Evolutionary conservation across 352 stramenopile genomes (phyloP).

Genomic region (Phytopythium aichiense): DNA sequence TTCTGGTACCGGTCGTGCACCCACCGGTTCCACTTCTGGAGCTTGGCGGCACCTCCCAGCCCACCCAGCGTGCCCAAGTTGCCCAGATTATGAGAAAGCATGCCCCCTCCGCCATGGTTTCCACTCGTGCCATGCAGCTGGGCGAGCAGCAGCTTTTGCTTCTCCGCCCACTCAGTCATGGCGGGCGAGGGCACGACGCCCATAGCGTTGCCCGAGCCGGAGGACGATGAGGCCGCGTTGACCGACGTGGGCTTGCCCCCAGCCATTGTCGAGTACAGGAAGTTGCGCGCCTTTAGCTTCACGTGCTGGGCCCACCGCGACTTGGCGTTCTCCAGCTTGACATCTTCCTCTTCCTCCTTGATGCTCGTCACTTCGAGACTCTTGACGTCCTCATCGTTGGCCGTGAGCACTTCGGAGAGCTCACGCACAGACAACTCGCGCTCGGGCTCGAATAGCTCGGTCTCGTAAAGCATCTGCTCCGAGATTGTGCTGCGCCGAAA

Average conservation of each 20-base stretch:
- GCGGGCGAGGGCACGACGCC: conserved; percentile 36
- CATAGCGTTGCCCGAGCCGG: conserved; percentile 9
- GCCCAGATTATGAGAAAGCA: conserved; percentile 17
- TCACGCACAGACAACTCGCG: conserved; percentile 68
- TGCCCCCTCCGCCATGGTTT: conserved; percentile 18
- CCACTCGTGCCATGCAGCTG: conserved; percentile 28
- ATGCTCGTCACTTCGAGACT: conserved; percentile 80
- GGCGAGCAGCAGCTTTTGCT: conserved; percentile 67
- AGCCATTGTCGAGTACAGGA: conserved; percentile 58
- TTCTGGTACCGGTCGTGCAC: conserved; percentile 70
- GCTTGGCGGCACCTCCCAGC: conserved; percentile 57
- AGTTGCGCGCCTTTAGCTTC: conserved; percentile 78
- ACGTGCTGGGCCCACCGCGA: conserved; percentile 84
- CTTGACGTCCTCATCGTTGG: conserved; percentile 54
- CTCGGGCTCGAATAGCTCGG: conserved; percentile 79
- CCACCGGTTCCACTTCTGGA: conserved; percentile 85
- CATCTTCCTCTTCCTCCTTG: conserved; percentile 79
- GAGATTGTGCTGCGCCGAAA: conserved; percentile 78
- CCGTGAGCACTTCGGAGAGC: conserved; percentile 70
- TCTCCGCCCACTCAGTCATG: conserved; percentile 61
- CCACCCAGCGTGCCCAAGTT: conserved; percentile 21
- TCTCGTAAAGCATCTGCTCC: conserved; percentile 83
- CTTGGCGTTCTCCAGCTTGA: conserved; percentile 81
- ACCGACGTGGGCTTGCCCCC: conserved; percentile 15
- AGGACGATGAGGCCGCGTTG: background rate